A percentile compares a stretch with the other conserved stretches of the same genome.
Evolutionary conservation across 1,139 yeast genomes (phyloP).

Genomic region (Pichia sp.): DNA sequence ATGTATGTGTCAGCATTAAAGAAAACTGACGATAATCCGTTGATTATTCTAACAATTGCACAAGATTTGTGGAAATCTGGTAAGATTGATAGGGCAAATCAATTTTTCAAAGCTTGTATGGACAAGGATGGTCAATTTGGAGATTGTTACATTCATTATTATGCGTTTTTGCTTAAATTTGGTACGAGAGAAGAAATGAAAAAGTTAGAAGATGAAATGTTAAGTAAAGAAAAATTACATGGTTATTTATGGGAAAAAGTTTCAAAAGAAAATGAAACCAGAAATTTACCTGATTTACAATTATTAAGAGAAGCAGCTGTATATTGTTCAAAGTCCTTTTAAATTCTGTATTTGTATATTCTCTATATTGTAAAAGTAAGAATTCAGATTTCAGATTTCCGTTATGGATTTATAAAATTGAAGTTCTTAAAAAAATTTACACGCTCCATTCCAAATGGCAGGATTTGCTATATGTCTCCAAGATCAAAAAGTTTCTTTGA

Average conservation of each 20-base stretch:
- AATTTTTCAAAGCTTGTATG: slow-evolving; percentile 73
- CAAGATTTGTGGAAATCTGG: slow-evolving; percentile 63
- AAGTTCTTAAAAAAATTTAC: not conserved
- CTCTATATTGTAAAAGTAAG: not conserved
- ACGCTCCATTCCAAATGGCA: not conserved
- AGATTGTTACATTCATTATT: slow-evolving; percentile 73
- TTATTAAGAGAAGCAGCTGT: slow-evolving; percentile 16
- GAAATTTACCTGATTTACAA: slow-evolving; percentile 16
- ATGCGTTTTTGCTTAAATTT: slow-evolving; percentile 35
- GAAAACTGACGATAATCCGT: slow-evolving; percentile 54
- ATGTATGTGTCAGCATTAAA: slow-evolving; percentile 68
- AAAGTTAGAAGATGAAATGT: slow-evolving; percentile 29
- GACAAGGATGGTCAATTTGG: slow-evolving; percentile 54
- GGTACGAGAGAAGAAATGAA: slow-evolving; percentile 29
- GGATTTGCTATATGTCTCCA: not conserved
- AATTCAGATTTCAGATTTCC: no score
- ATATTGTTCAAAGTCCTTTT: slow-evolving; percentile 2
- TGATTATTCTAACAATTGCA: slow-evolving; percentile 60
- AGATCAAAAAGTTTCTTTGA: not conserved
- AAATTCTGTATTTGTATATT: not conserved
- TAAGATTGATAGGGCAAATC: slow-evolving; percentile 55
- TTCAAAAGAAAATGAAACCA: slow-evolving; percentile 35
- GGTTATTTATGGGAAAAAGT: slow-evolving; percentile 55
- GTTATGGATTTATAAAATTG: not conserved
- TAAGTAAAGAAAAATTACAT: slow-evolving; percentile 37